A percentile compares a stretch with the other conserved stretches of the same genome.
These are phyloP conservation scores for Eucalyptus globulus DNA, from an alignment of 345 rosid species.

Conservation along the genomic window DNA sequence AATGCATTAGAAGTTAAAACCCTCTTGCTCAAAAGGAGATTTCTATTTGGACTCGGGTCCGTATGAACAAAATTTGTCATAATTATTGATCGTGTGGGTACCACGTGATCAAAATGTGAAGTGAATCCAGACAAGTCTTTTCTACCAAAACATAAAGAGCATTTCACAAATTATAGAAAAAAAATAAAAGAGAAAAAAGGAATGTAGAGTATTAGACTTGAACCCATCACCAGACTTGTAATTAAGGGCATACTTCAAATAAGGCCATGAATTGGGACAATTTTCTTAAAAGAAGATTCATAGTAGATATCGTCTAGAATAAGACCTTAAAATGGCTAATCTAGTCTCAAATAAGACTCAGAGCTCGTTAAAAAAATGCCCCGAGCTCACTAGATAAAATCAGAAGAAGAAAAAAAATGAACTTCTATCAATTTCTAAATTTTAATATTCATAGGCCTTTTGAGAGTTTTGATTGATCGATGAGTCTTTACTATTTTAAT, in stretches of 20 bases:
- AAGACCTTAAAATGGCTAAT: background rate
- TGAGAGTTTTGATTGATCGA: background rate
- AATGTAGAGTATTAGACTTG: background rate
- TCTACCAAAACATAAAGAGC: background rate
- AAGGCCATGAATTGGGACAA: background rate
- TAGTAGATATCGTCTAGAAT: background rate
- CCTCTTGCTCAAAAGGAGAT: background rate
- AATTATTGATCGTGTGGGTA: background rate
- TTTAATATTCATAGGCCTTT: background rate
- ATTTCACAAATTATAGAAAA: background rate
- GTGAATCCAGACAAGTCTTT: background rate
- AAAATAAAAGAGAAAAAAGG: too few relatives aligned
- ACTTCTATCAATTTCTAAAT: background rate
- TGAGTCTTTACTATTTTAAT: background rate
- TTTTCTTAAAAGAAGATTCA: background rate
- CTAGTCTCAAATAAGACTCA: background rate
- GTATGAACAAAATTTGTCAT: background rate
- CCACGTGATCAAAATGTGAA: background rate
- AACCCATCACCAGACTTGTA: background rate
- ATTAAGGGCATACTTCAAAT: background rate
- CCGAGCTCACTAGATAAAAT: accelerated
- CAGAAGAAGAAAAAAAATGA: background rate
- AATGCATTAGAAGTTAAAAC: background rate
- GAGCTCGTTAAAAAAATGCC: background rate
- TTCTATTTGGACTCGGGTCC: background rate